These are phyloP conservation scores for Fomitopsis serialis DNA, from an alignment of 768 basidiomycete species.

Conservation along the genomic window DNA sequence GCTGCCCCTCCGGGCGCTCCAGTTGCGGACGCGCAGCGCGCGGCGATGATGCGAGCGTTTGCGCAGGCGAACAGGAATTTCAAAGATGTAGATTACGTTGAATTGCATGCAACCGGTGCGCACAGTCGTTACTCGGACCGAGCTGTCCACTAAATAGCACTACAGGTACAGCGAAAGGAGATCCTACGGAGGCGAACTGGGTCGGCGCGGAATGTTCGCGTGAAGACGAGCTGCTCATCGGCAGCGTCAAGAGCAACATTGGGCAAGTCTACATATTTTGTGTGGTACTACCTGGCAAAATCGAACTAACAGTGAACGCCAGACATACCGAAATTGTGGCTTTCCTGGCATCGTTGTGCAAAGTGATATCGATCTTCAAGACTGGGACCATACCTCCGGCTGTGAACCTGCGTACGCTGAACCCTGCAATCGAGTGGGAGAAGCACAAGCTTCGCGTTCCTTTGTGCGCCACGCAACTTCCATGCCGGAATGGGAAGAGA, in stretches of 20 bases:
- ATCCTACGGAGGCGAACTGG: constrained; percentile 47
- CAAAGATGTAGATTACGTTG: constrained; percentile 41
- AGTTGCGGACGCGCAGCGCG: constrained; percentile 30
- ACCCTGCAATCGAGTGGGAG: constrained; percentile 36
- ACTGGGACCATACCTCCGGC: constrained; percentile 33
- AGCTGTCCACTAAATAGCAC: background rate
- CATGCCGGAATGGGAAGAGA: constrained; percentile 14
- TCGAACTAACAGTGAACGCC: background rate
- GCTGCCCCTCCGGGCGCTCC: constrained; percentile 32
- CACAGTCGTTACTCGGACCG: background rate
- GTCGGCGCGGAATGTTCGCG: constrained; percentile 33
- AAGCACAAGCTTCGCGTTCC: constrained; percentile 32
- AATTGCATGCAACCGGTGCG: constrained; percentile 44
- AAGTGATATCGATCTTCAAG: constrained; percentile 36
- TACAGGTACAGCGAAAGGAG: constrained; percentile 38
- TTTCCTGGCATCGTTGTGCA: constrained; percentile 39
- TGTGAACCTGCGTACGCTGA: constrained; percentile 29
- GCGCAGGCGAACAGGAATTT: constrained; percentile 25
- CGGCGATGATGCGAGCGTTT: constrained; percentile 35
- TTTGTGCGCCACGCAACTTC: constrained; percentile 25
- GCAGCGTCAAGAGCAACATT: constrained; percentile 43
- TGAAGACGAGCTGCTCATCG: constrained; percentile 30
- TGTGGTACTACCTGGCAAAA: background rate
- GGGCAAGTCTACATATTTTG: constrained; percentile 33
- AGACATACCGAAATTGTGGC: constrained; percentile 38